Base-by-base conservation (phyloP, 257 asterid species). In the Ilex asprella region DNA sequence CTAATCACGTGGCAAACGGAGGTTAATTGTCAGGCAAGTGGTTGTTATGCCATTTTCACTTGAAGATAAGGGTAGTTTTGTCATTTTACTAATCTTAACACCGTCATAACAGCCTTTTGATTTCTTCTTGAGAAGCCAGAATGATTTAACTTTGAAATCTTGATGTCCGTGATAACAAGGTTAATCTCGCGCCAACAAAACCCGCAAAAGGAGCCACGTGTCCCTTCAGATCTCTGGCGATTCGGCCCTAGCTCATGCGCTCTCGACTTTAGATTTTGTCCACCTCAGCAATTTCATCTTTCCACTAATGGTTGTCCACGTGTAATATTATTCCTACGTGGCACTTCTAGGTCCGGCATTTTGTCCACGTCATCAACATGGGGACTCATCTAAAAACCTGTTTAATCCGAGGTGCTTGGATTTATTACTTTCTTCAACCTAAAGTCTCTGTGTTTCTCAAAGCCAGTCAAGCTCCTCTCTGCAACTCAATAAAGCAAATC, bases 251-350 rank as follows among this genome's bases (percentile, higher is more conserved):
- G 31, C 69, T 71, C 53, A 70, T 35, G 66, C 46, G 62, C 69
- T 67, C 71, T 46, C 76, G 61, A 67, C 71, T 77, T 81, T 83
- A 76, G 91, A 85, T 88, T 70, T 69, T 46, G 81, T 72, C 84
- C 84, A 21, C 53, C 67, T 67, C 79, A 73, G 7, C 64, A 0
- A 0, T 0, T 14, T 62, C 81, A 75, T 76, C 66, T 21, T 21
- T 79, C 76, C 71, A 16, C 71, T 2, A 0, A 12, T n/a, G 27
- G 12, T 3, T 47, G 2, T 72, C 63, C 31, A 67, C 67, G 69
- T 78, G 80, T 61, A 35, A 2, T 31, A 0, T 16, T 4, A 2
- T 14, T 65, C 85, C 70, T 12, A 76, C 82, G 72, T 87, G 95
- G 64, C 81, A 1, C 1, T 30, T 16, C 13, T 29, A 16, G 12